Evolutionary conservation across 495 filamentous ascomycete genomes (phyloP).

Genomic region (Hypoxylon subgilvum): DNA sequence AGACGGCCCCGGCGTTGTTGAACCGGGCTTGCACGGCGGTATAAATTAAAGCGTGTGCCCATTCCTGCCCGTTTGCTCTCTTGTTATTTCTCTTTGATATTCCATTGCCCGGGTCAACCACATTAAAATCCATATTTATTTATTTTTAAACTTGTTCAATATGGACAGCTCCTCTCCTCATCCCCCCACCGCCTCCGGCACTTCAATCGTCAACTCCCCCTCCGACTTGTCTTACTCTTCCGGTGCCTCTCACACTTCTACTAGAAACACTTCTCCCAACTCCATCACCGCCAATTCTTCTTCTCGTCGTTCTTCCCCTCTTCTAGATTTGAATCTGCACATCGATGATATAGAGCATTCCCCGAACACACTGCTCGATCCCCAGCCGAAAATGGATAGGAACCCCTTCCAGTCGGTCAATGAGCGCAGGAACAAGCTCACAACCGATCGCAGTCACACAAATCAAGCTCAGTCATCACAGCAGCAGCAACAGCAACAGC

Average conservation of each 20-base stretch:
- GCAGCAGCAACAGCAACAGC: conserved; percentile 17
- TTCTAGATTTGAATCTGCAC: conserved; percentile 23
- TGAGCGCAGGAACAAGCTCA: conserved; percentile 35
- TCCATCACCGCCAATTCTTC: conserved; percentile 6
- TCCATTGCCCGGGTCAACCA: conserved; percentile 12
- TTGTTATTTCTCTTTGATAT: conserved; percentile 34
- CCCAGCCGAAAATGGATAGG: conserved; percentile 31
- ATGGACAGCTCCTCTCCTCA: conserved; percentile 30
- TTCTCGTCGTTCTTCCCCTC: conserved; percentile 11
- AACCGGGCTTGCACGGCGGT: conserved; percentile 13
- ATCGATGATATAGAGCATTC: conserved; percentile 17
- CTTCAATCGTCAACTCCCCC: conserved; percentile 24
- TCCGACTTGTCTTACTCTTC: conserved; percentile 35
- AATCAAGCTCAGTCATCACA: conserved; percentile 15
- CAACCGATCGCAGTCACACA: conserved; percentile 14
- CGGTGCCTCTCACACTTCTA: conserved; percentile 29
- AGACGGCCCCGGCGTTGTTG: conserved; percentile 11
- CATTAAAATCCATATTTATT: conserved; percentile 2
- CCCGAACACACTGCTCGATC: conserved; percentile 13
- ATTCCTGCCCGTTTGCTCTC: conserved; percentile 36
- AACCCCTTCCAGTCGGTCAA: conserved; percentile 39
- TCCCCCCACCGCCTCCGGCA: conserved; percentile 20
- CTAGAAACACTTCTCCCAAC: conserved; percentile 31
- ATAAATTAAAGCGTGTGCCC: conserved; percentile 33
- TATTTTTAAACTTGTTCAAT: conserved; percentile 18